Conservation (phyloP, 306 rosid genomes). For the Gastrolobium bilobum region DNA sequence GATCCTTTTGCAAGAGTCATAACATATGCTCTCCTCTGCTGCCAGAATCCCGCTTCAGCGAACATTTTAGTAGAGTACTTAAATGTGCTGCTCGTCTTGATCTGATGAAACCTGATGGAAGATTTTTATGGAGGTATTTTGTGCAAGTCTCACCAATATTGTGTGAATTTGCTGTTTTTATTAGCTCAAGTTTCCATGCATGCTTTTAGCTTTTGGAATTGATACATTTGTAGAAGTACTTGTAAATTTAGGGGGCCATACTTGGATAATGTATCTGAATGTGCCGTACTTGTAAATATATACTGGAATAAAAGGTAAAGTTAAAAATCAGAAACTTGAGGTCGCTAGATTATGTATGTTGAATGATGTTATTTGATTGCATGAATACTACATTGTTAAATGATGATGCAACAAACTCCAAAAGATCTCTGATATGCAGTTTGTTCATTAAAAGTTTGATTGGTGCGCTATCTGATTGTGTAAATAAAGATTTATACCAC, state of each 20-base stretch:
- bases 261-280: conserved; percentile 22
- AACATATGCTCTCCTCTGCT: conserved; percentile 27
- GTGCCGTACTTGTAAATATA: conserved; percentile 36
- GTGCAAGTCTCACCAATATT: not conserved
- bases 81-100: not conserved
- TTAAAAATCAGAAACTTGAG: conserved; percentile 4
- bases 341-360: not conserved
- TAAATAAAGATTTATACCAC: not conserved
- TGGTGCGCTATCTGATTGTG: not conserved
- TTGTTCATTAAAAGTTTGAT: not conserved
- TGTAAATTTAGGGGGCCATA: conserved; percentile 36
- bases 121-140: not conserved
- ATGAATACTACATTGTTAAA: not conserved
- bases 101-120: not conserved
- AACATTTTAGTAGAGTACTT: not conserved
- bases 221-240: conserved; percentile 24
- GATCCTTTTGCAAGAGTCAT: conserved; percentile 84
- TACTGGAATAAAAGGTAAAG: not conserved
- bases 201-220: conserved; percentile 10
- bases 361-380: conserved; percentile 4
- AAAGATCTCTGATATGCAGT: not conserved
- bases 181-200: not conserved
- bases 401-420: not conserved
- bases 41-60: not conserved
- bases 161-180: conserved; percentile 31